phyloP scores from a whole-genome alignment of 2,329 filamentous ascomycete species.

The Ramularia collo-cygni region DNA sequence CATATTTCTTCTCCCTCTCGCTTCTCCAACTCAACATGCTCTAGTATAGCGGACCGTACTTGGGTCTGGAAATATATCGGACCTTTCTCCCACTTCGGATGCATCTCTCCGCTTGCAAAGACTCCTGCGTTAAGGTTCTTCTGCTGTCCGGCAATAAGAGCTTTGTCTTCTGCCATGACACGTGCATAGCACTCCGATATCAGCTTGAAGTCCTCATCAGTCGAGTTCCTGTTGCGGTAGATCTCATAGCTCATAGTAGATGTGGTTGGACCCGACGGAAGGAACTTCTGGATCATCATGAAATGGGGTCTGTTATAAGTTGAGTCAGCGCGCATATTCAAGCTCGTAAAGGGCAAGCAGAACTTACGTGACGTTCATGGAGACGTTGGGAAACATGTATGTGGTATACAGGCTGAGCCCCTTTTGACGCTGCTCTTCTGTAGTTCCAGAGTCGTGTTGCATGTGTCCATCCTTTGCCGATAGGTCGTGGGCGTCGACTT shows the following conservation, averaged over 20 bases:
- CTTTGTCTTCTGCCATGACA: slow-evolving; percentile 57
- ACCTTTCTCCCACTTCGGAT: slow-evolving; percentile 45
- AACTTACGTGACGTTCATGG: slow-evolving; percentile 44
- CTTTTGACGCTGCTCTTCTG: slow-evolving; percentile 40
- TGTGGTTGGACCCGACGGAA: slow-evolving; percentile 45
- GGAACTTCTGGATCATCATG: slow-evolving; percentile 55
- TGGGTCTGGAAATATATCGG: slow-evolving; percentile 49
- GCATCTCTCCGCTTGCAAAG: slow-evolving; percentile 54
- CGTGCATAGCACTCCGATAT: slow-evolving; percentile 54
- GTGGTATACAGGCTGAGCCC: slow-evolving; percentile 41
- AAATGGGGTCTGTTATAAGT: slow-evolving; percentile 43
- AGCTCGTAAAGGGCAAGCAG: neutral
- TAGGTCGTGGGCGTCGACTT: slow-evolving; percentile 49
- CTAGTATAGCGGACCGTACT: slow-evolving; percentile 40
- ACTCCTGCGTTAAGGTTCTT: slow-evolving; percentile 53
- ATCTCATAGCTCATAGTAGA: slow-evolving; percentile 55
- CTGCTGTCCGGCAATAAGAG: slow-evolving; percentile 52
- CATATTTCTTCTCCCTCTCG: slow-evolving; percentile 43
- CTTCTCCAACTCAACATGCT: slow-evolving; percentile 43
- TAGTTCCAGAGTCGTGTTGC: slow-evolving; percentile 39
- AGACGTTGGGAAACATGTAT: slow-evolving; percentile 45
- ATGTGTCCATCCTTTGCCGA: slow-evolving; percentile 44
- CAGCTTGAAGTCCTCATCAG: slow-evolving; percentile 48
- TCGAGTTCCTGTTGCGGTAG: slow-evolving; percentile 51
- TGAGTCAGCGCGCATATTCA: too few species aligned